phyloP scores from a whole-genome alignment of 352 stramenopile genomes.

The Halophytophthora polymorphica region DNA sequence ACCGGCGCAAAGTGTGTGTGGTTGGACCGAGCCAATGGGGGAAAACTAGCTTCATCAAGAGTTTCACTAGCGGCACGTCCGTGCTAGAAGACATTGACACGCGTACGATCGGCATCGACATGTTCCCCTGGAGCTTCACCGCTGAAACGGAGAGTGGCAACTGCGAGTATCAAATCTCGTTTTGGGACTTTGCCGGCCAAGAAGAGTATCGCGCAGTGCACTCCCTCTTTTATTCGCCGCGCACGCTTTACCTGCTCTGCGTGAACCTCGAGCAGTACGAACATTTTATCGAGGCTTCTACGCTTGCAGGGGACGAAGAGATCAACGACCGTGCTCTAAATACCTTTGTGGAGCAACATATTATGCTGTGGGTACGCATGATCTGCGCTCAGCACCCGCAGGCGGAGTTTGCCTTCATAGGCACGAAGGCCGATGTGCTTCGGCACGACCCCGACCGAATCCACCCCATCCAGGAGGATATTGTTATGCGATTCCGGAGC shows the following conservation, averaged over 20 bases:
- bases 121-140: constrained; percentile 25
- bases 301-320: neutral
- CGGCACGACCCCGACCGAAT: constrained; percentile 3
- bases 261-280: constrained; percentile 13
- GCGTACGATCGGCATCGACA: constrained; percentile 33
- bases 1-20: constrained; percentile 28
- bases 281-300: neutral
- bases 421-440: constrained; percentile 5
- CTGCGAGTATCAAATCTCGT: constrained; percentile 6
- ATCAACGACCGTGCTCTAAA: constrained; percentile 5
- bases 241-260: constrained; percentile 13
- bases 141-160: constrained; percentile 8
- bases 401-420: constrained; percentile 8
- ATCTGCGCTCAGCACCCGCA: constrained; percentile 6
- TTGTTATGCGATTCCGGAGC: neutral
- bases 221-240: constrained; percentile 14
- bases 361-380: constrained; percentile 9
- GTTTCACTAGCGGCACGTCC: constrained; percentile 9
- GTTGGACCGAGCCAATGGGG: constrained; percentile 26
- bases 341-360: constrained; percentile 10
- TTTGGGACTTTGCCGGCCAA: constrained; percentile 16
- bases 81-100: constrained; percentile 15
- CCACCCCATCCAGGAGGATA: constrained; percentile 5
- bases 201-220: constrained; percentile 11
- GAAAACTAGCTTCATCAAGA: constrained; percentile 36